Evolutionary conservation across 148 eudicot species (phyloP), one percentile per base, ranked within the genome.

Genomic region (Euryodendron excelsum): DNA sequence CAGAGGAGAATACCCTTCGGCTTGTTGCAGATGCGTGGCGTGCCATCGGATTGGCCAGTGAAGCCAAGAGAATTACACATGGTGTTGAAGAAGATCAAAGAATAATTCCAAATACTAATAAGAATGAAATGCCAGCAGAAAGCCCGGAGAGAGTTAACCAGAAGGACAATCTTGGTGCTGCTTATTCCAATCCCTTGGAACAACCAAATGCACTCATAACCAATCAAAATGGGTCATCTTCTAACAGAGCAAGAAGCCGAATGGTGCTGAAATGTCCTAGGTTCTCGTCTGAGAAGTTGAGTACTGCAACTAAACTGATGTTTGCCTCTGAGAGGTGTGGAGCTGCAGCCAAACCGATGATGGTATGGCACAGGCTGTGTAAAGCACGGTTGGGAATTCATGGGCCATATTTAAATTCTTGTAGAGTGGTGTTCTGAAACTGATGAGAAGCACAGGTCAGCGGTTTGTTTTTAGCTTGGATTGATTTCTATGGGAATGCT

Each of bases 11-110:
- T 58, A 91, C 97, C 5, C 25, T 90, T 58, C 81, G 76, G 70
- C 97, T 96, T 23, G 91, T 91, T 76, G 90, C 93, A 28, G 94
- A 93, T 60, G 90, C 94, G 12, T 96, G 99, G 99, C 88, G 82
- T 60, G 88, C 87, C 4, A 79, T 96, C 78, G 99, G 99, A 61
- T 81, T 93, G 62, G 31, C 74, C 28, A 79, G 79, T 45, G 90
- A 96, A 83, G 97, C 98, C 25, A 80, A 81, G 23, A 90, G 89
- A 84, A 80, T 91, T 41, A 64, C 71, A 30, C 61, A 76, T 64
- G 72, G 68, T 21, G 77, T 52, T 17, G 80, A 74, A 44, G 71
- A 80, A 56, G 80, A 71, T 67, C 72, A 83, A n/a, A 50, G 8
- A 31, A 33, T 11, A 59, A 6, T 20, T 21, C 30, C 62, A 3